phyloP scores from a whole-genome alignment of 352 stramenopile species.

The Globisporangium uncinulatum region DNA sequence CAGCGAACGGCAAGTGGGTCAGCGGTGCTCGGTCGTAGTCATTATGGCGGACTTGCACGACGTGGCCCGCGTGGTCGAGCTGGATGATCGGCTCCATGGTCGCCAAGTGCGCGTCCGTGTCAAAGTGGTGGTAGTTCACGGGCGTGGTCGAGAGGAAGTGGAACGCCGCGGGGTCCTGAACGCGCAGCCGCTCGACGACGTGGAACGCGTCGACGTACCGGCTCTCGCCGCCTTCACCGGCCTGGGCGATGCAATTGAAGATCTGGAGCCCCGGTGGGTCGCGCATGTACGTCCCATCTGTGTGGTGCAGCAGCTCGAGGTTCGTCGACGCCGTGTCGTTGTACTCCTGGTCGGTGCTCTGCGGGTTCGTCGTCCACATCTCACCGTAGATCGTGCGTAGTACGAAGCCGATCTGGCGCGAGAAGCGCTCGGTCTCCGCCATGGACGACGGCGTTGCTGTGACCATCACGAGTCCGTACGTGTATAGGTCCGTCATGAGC shows the following conservation, averaged over 20 bases:
- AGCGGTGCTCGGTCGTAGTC: slow-evolving; percentile 83
- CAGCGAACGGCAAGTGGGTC: slow-evolving; percentile 70
- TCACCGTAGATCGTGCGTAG: slow-evolving; percentile 84
- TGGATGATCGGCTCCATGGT: slow-evolving; percentile 80
- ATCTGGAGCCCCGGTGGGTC: slow-evolving; percentile 85
- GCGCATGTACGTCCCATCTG: slow-evolving; percentile 85
- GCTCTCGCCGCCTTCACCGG: slow-evolving; percentile 61
- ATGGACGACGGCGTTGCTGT: slow-evolving; percentile 59
- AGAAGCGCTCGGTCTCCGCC: slow-evolving; percentile 77
- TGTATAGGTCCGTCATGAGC: slow-evolving; percentile 69
- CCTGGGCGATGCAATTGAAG: slow-evolving; percentile 85
- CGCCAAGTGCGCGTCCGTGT: slow-evolving; percentile 67
- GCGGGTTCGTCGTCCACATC: slow-evolving; percentile 87
- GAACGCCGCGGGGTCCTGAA: slow-evolving; percentile 55
- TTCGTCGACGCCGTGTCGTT: slow-evolving; percentile 89
- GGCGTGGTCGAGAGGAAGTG: slow-evolving; percentile 60
- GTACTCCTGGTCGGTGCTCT: slow-evolving; percentile 60
- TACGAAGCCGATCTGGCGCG: slow-evolving; percentile 78
- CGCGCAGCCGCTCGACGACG: slow-evolving; percentile 57
- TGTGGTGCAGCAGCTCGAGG: slow-evolving; percentile 79
- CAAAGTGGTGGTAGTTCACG: slow-evolving; percentile 74
- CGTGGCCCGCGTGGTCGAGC: slow-evolving; percentile 61
- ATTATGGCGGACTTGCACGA: slow-evolving; percentile 86
- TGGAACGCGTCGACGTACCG: slow-evolving; percentile 82
- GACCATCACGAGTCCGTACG: slow-evolving; percentile 65